Conservation (phyloP, 148 eudicot genomes). For the Rhododendron kiyosumense region DNA sequence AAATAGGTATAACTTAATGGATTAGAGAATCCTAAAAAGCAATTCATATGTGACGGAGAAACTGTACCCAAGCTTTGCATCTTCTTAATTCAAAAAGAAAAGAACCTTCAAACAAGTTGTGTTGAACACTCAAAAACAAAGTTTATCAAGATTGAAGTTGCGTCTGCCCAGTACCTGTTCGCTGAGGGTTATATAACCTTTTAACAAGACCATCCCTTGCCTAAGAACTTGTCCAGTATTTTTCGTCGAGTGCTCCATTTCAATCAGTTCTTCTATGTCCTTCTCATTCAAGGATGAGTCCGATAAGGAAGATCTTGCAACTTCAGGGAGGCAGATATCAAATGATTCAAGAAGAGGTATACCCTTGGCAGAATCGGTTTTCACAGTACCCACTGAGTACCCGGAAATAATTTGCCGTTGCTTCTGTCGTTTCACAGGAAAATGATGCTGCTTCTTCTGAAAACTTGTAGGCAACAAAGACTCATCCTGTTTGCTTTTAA, state of each 20-base stretch:
- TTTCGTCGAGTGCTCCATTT: not conserved
- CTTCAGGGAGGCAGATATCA: conserved; percentile 33
- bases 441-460: conserved; percentile 26
- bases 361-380: conserved; percentile 5
- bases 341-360: conserved; percentile 19
- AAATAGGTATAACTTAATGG: not conserved
- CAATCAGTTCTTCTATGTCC: not conserved
- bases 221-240: conserved; percentile 26
- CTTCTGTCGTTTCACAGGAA: conserved; percentile 2
- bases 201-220: conserved; percentile 64
- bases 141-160: not conserved
- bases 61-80: not conserved
- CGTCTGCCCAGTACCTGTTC: conserved; percentile 41
- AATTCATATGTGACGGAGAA: not conserved
- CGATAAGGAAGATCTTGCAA: not conserved
- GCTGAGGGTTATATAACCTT: conserved; percentile 27
- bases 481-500: not conserved
- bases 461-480: conserved; percentile 32
- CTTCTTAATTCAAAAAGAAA: not conserved
- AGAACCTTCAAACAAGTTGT: not conserved
- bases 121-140: not conserved
- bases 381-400: conserved; percentile 1
- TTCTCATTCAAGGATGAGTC: conserved; percentile 1
- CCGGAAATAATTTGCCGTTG: not conserved
- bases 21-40: not conserved